Evolutionary conservation across 169 alveolate genomes (phyloP).

Genomic region (Plasmodium sp.): DNA sequence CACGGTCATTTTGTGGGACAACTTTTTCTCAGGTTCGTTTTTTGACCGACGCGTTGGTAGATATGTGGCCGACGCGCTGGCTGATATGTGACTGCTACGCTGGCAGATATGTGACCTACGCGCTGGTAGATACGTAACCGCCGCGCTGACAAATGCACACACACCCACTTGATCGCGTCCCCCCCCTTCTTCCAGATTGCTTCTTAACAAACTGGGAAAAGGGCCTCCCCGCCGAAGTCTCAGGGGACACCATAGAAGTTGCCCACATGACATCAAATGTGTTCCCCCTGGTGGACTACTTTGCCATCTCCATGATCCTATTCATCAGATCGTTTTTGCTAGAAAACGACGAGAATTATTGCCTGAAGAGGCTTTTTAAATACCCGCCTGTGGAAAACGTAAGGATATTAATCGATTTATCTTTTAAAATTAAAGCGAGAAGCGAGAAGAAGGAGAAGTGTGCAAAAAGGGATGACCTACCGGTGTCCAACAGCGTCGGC

Average conservation of each 20-base stretch:
- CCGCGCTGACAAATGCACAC: background rate
- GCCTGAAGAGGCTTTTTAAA: slow-evolving; percentile 59
- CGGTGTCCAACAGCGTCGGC: background rate
- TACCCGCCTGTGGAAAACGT: slow-evolving; percentile 68
- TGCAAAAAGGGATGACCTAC: background rate
- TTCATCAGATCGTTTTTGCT: slow-evolving; percentile 53
- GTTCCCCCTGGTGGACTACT: slow-evolving; percentile 39
- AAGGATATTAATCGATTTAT: slow-evolving; percentile 47
- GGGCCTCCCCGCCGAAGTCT: background rate
- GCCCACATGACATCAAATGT: slow-evolving; percentile 33
- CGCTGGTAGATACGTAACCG: background rate
- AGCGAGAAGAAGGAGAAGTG: slow-evolving; percentile 37
- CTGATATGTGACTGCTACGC: background rate
- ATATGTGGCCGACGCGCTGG: background rate
- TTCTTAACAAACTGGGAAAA: slow-evolving; percentile 26
- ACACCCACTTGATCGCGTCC: background rate
- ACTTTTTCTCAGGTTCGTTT: slow-evolving; percentile 69
- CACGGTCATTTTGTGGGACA: slow-evolving; percentile 82
- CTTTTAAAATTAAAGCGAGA: slow-evolving; percentile 26
- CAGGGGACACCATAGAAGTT: slow-evolving; percentile 38
- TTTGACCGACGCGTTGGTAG: background rate
- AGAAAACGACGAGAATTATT: slow-evolving; percentile 48
- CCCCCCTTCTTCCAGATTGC: slow-evolving; percentile 21
- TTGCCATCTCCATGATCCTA: slow-evolving; percentile 55
- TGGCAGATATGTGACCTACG: no score